Percentiles rank a stretch among this genome's conserved stretches.
phyloP scores from a whole-genome alignment of 257 asterid species.

The Henckelia pumila region DNA sequence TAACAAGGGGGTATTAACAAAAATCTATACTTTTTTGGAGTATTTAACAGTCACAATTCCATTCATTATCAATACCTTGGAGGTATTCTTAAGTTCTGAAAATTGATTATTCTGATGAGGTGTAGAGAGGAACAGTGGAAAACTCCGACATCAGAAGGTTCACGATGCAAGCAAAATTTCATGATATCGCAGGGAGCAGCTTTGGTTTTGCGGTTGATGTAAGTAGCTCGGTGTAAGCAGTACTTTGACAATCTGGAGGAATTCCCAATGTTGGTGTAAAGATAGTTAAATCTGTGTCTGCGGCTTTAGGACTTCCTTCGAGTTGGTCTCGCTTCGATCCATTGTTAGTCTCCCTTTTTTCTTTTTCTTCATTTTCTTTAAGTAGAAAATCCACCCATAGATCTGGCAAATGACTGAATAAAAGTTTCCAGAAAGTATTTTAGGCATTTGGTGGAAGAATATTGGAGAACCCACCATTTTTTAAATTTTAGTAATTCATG shows the following conservation, averaged over 20 bases:
- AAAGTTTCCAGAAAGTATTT: constrained; percentile 18
- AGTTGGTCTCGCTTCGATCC: constrained; percentile 39
- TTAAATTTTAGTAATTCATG: background rate
- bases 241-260: constrained; percentile 23
- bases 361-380: constrained; percentile 76
- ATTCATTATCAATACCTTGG: constrained; percentile 48
- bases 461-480: background rate
- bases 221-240: no score
- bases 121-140: constrained; percentile 85
- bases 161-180: constrained; percentile 40
- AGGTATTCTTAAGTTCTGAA: constrained; percentile 44
- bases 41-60: constrained; percentile 36
- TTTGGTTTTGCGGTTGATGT: no score
- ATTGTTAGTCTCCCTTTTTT: constrained; percentile 50
- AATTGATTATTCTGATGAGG: constrained; percentile 56
- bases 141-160: constrained; percentile 69
- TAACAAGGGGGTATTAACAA: constrained; percentile 26
- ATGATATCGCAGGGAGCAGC: constrained; percentile 37
- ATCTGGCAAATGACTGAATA: constrained; percentile 85
- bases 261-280: no score
- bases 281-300: constrained; percentile 29
- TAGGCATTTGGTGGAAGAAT: constrained; percentile 10
- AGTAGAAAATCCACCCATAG: constrained; percentile 99
- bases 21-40: constrained; percentile 26
- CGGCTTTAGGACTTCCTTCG: constrained; percentile 25